phyloP scores from a whole-genome alignment of 208 protist species.

The Leishmania turanica region DNA sequence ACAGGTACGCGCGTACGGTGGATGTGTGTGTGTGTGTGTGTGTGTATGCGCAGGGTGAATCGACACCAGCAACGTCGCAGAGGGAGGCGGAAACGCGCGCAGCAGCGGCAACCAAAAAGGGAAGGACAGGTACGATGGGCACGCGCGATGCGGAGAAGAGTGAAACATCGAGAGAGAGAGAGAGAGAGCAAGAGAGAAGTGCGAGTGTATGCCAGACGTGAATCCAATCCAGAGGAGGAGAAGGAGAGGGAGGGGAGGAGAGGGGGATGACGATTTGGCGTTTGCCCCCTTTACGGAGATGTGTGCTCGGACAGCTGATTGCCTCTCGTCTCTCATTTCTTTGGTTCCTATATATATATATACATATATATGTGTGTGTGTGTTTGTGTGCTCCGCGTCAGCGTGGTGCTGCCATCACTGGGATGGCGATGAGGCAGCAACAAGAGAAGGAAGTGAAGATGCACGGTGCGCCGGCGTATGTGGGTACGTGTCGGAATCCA shows the following conservation, averaged over 20 bases:
- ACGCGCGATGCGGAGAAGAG: constrained; percentile 6
- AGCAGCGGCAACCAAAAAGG: not conserved
- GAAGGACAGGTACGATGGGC: not conserved
- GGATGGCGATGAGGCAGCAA: not conserved
- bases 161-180: not conserved
- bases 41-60: not conserved
- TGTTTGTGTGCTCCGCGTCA: not conserved
- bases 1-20: not conserved
- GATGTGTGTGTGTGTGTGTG: not conserved
- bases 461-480: not conserved
- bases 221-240: too few species aligned
- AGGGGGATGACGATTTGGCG: not conserved
- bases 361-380: not conserved
- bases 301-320: not conserved
- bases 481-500: not conserved
- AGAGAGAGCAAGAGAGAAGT: not conserved
- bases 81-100: not conserved
- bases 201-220: not conserved
- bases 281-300: not conserved
- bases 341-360: not conserved
- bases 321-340: not conserved
- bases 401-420: not conserved
- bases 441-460: not conserved
- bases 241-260: not conserved
- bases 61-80: not conserved